Conservation (phyloP, 163 green algal genomes). For the Trebouxiophyceae sp. region DNA sequence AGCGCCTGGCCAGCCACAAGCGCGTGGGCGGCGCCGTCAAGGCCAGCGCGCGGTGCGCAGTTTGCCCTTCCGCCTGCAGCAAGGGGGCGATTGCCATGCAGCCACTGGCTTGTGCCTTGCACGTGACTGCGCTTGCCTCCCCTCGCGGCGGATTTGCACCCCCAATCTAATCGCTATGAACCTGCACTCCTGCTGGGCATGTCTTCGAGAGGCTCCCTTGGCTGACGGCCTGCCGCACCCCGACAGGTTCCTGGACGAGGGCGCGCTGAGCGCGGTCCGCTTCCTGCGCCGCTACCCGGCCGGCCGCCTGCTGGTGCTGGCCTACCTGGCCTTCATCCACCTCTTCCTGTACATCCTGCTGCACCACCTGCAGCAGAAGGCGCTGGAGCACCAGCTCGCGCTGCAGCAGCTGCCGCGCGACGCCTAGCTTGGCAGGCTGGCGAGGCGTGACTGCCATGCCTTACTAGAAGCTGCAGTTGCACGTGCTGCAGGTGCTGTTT, state of each 20-base stretch:
- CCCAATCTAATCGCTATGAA: too few relatives aligned
- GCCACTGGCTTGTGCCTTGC: not conserved
- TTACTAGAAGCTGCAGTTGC: too few relatives aligned
- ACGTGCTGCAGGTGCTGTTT: too few relatives aligned
- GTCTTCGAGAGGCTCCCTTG: too few relatives aligned
- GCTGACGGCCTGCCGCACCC: too few relatives aligned
- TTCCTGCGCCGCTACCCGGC: constrained; percentile 68
- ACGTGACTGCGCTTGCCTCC: too few relatives aligned
- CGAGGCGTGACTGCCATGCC: too few relatives aligned
- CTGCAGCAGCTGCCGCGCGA: too few relatives aligned
- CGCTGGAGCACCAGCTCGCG: constrained; percentile 3
- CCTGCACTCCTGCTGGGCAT: too few relatives aligned
- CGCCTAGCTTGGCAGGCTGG: too few relatives aligned
- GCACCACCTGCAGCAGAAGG: constrained; percentile 42
- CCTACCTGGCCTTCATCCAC: constrained; percentile 64
- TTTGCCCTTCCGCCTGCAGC: too few relatives aligned
- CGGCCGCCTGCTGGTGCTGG: constrained; percentile 55
- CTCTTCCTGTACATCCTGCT: constrained; percentile 71
- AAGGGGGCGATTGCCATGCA: not conserved
- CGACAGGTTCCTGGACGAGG: constrained; percentile 52
- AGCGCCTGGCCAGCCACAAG: constrained; percentile 51
- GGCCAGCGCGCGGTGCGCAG: constrained; percentile 41
- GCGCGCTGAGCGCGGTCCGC: constrained; percentile 37
- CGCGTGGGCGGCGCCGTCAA: constrained; percentile 53
- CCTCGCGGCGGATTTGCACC: too few relatives aligned